These are phyloP conservation scores for Pyricularia pennisetigena DNA, from an alignment of 2,329 filamentous ascomycete species.

Conservation along the genomic window DNA sequence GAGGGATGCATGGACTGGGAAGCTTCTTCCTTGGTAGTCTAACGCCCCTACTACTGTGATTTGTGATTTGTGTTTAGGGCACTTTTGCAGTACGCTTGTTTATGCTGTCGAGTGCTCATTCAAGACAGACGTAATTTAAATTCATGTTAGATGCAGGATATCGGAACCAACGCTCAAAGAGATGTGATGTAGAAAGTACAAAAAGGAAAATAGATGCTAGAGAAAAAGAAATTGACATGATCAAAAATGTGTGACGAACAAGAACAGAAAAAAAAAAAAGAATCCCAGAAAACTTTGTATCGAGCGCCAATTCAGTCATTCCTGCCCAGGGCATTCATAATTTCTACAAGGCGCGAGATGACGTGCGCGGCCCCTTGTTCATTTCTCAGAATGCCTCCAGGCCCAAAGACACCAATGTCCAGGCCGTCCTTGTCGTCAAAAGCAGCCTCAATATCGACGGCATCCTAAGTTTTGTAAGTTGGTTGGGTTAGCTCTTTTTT, in stretches of 20 bases:
- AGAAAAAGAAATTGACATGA: not conserved
- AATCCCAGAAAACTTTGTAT: not conserved
- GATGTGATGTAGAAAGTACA: no score
- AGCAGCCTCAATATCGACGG: constrained; percentile 13
- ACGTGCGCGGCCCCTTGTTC: not conserved
- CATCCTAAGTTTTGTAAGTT: constrained; percentile 10
- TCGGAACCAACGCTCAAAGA: no score
- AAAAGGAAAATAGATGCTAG: not conserved
- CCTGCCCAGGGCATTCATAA: not conserved
- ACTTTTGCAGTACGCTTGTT: no score
- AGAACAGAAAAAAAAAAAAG: not conserved
- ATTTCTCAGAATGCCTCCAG: constrained; percentile 4
- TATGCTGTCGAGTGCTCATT: no score
- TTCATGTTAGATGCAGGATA: no score
- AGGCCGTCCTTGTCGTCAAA: constrained; percentile 7
- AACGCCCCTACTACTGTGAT: no score
- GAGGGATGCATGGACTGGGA: no score
- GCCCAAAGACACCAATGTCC: constrained; percentile 14
- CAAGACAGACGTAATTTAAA: no score
- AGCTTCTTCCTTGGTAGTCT: no score
- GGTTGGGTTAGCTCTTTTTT: no score
- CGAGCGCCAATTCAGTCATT: not conserved
- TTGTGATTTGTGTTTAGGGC: no score
- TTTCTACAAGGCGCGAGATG: not conserved
- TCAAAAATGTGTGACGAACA: not conserved